phyloP scores from a whole-genome alignment of 768 basidiomycete species.

The Myochromella boudieri region DNA sequence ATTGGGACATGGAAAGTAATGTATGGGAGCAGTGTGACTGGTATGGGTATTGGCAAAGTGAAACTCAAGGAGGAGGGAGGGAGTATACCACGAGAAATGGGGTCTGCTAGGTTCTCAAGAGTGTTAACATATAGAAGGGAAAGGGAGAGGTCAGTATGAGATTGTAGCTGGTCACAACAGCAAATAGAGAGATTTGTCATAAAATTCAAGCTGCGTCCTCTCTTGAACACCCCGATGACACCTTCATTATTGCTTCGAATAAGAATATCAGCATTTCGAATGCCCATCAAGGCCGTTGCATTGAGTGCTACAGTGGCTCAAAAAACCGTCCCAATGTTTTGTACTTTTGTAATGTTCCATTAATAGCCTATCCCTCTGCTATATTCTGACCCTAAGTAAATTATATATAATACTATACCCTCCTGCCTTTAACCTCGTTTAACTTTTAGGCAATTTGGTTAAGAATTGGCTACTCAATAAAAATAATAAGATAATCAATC shows the following conservation, averaged over 20 bases:
- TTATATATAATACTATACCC: too few relatives aligned
- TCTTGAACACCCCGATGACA: not conserved
- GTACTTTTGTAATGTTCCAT: too few relatives aligned
- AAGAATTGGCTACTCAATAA: too few relatives aligned
- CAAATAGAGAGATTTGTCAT: not conserved
- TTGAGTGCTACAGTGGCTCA: too few relatives aligned
- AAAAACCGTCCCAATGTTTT: too few relatives aligned
- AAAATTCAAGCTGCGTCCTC: not conserved
- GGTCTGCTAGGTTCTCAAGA: slow-evolving; percentile 26
- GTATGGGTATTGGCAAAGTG: not conserved
- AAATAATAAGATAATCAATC: too few relatives aligned
- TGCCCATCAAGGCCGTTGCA: too few relatives aligned
- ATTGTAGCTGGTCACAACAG: not conserved
- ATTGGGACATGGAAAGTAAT: slow-evolving; percentile 13
- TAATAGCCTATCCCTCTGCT: too few relatives aligned
- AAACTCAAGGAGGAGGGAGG: slow-evolving; percentile 17
- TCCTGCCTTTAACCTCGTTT: too few relatives aligned
- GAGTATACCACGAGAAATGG: slow-evolving; percentile 26
- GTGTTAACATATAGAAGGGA: slow-evolving; percentile 23
- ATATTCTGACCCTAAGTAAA: too few relatives aligned
- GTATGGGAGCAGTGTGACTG: not conserved
- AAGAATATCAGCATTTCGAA: not conserved
- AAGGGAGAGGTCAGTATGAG: slow-evolving; percentile 4
- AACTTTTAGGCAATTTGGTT: too few relatives aligned
- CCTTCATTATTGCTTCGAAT: not conserved